Conservation (phyloP, 2,329 filamentous ascomycete genomes). For the Neocatenulostroma microsporum region DNA sequence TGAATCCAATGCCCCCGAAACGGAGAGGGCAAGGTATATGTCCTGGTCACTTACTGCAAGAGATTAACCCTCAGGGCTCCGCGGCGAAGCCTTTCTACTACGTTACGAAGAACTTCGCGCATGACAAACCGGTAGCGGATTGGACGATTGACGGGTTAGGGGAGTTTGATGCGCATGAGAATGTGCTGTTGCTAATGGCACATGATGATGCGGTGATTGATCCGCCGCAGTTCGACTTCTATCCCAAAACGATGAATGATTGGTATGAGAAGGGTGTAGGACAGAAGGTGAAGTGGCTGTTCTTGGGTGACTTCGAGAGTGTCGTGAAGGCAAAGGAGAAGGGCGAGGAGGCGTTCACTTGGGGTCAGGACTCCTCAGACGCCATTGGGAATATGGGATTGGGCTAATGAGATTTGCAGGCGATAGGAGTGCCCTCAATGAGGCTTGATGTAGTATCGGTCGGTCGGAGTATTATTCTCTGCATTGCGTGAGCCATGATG, state of each 20-base stretch:
- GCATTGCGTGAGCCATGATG: no score
- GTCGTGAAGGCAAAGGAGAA: slow-evolving; percentile 30
- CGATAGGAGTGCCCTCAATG: no score
- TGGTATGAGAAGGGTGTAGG: slow-evolving; percentile 25
- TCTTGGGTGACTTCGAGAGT: slow-evolving; percentile 44
- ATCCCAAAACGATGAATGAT: slow-evolving; percentile 29
- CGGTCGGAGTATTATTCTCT: no score
- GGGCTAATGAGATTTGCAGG: no score
- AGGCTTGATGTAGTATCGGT: no score
- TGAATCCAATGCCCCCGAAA: slow-evolving; percentile 21
- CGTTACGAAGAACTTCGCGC: slow-evolving; percentile 26
- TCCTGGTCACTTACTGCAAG: slow-evolving; percentile 35
- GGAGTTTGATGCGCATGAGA: slow-evolving; percentile 28
- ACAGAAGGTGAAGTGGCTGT: slow-evolving; percentile 31
- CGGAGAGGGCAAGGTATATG: slow-evolving; percentile 26
- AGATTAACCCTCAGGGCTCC: slow-evolving; percentile 31
- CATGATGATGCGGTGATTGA: slow-evolving; percentile 27
- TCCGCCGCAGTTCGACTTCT: slow-evolving; percentile 31
- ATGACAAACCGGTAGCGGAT: slow-evolving; percentile 30
- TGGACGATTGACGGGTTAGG: slow-evolving; percentile 27
- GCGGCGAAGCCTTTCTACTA: slow-evolving; percentile 31
- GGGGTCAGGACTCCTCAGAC: slow-evolving; percentile 11
- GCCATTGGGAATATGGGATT: no score
- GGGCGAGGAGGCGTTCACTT: slow-evolving; percentile 9
- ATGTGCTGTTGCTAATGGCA: slow-evolving; percentile 26